Evolutionary conservation across 108 stramenopile genomes (phyloP), one percentile per base, ranked within the genome.

Genomic region (Parmales sp.): DNA sequence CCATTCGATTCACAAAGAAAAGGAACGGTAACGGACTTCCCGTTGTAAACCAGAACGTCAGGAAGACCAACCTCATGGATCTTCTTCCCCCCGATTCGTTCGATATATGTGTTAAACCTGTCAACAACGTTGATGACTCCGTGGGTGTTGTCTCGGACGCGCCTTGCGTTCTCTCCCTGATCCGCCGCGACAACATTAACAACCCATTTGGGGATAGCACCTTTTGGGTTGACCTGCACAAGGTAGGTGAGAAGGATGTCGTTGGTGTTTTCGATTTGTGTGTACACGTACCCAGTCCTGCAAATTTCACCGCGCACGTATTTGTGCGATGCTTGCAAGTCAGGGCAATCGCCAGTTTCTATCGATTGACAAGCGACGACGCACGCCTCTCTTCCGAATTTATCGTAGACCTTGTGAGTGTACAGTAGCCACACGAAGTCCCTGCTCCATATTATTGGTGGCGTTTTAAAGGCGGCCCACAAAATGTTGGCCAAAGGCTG

Each of bases 291-390:
- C 4, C 54, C 54, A 1, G 54, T 60, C 3, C 31, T 60, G 16
- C 54, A 60, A 6, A 60, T 60, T 7, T 60, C 18, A 4, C 54
- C 54, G 7, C 54, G 13, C 25, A 60, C 54, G 31, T 19, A 60
- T 34, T 60, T 60, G 16, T 60, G 54, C 4, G 54, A 34, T 26
- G 0, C 4, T 34, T 60, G 54, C 7, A 60, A 34, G 26, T 60
- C 20, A 34, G 29, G 54, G 28, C 54, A 60, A 28, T 60, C 54
- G 54, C 29, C 29, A 16, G 29, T 34, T 6, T 60, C 54, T 5
- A 60, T 60, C 26, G 54, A 60, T 34, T 60, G 54, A 16, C 54
- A 60, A 4, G 54, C 25, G 54, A 28, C 29, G 26, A 60, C 54
- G 31, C 29, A 34, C 1, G 54, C 54, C 1, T 60, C 54, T 5